These are phyloP conservation scores for Podospora didyma DNA, from an alignment of 495 filamentous ascomycete species.

Conservation along the genomic window DNA sequence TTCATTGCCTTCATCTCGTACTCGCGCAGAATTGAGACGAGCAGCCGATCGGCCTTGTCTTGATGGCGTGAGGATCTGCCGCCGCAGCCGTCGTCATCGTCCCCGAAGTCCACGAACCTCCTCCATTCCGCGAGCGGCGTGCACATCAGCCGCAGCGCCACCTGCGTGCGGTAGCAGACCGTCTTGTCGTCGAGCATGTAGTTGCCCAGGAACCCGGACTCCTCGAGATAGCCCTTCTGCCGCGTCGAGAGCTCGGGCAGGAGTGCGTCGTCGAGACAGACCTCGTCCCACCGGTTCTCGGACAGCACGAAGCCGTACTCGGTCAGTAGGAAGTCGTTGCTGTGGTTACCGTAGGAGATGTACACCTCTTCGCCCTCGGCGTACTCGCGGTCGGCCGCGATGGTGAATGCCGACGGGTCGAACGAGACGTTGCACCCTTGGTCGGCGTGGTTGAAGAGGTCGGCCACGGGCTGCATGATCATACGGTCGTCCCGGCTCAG, in stretches of 20 bases:
- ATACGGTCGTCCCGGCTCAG: constrained; percentile 65
- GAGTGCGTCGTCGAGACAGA: constrained; percentile 65
- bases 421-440: constrained; percentile 61
- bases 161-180: constrained; percentile 68
- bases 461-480: constrained; percentile 78
- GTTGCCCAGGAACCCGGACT: constrained; percentile 61
- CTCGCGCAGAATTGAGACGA: constrained; percentile 21
- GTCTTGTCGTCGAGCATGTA: constrained; percentile 59
- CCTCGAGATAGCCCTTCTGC: constrained; percentile 49
- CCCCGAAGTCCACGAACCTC: constrained; percentile 32
- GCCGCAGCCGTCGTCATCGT: constrained; percentile 31
- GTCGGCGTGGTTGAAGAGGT: constrained; percentile 77
- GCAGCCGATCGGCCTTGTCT: constrained; percentile 23
- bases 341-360: constrained; percentile 76
- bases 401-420: constrained; percentile 54
- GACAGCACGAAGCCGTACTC: constrained; percentile 81
- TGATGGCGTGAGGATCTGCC: constrained; percentile 25
- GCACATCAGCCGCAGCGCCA: constrained; percentile 54
- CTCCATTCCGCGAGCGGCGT: constrained; percentile 33
- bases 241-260: constrained; percentile 45
- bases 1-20: constrained; percentile 11
- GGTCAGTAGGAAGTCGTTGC: constrained; percentile 74
- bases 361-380: constrained; percentile 66
- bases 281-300: constrained; percentile 62
- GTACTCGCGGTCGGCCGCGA: constrained; percentile 54